These are phyloP conservation scores for Arthrinium puccinioides DNA, from an alignment of 2,329 filamentous ascomycete species.

Conservation along the genomic window DNA sequence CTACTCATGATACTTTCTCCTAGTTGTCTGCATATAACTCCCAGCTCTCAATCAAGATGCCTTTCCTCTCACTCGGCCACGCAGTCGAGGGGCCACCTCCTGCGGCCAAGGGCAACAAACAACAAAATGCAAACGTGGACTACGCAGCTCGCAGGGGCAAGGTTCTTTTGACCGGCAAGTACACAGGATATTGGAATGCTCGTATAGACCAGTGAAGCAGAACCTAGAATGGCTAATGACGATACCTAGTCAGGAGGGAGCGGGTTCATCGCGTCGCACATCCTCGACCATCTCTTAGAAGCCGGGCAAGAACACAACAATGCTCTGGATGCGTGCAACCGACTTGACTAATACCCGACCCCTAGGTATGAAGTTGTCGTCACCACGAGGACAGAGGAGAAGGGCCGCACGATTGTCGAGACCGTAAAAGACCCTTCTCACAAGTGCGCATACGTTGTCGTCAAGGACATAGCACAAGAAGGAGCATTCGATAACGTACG, in stretches of 20 bases:
- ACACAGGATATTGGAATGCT: neutral
- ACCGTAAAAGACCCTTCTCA: slow-evolving; percentile 22
- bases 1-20: too few relatives aligned
- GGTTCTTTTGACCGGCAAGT: slow-evolving; percentile 21
- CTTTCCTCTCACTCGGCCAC: too few relatives aligned
- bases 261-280: slow-evolving; percentile 47
- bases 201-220: neutral
- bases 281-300: slow-evolving; percentile 39
- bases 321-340: too few relatives aligned
- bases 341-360: slow-evolving; percentile 31
- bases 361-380: slow-evolving; percentile 34
- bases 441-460: slow-evolving; percentile 39
- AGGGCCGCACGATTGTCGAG: slow-evolving; percentile 34
- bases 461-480: slow-evolving; percentile 64
- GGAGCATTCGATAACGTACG: slow-evolving; percentile 58
- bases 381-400: slow-evolving; percentile 39
- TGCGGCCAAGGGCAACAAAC: too few relatives aligned
- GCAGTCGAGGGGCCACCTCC: too few relatives aligned
- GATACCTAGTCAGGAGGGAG: slow-evolving; percentile 42
- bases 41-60: too few relatives aligned
- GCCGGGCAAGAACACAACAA: slow-evolving; percentile 20
- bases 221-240: too few relatives aligned
- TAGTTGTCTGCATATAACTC: too few relatives aligned
- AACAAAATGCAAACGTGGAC: too few relatives aligned
- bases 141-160: slow-evolving; percentile 7